phyloP scores from a whole-genome alignment of 805 yeast species.

The Barnettozyma wickerhamii region DNA sequence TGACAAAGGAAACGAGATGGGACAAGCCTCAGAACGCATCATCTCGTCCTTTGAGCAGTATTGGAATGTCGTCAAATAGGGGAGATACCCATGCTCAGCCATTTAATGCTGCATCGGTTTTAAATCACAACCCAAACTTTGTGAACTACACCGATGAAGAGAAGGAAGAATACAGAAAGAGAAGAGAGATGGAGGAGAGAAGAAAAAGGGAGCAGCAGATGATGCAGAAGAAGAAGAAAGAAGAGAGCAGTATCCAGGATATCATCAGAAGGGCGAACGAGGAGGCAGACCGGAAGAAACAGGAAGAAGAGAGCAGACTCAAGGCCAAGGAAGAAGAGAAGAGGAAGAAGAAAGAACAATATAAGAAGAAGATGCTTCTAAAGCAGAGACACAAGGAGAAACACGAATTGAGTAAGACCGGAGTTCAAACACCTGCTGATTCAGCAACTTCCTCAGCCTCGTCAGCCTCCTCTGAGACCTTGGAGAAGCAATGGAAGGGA shows the following conservation, averaged over 20 bases:
- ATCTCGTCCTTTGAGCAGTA: too few relatives aligned
- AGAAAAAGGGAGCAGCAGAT: slow-evolving; percentile 21
- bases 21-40: slow-evolving; percentile 41
- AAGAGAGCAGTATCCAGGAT: slow-evolving; percentile 24
- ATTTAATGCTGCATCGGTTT: background rate
- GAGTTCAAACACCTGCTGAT: slow-evolving; percentile 15
- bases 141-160: slow-evolving; percentile 10
- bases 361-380: slow-evolving; percentile 25
- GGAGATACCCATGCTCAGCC: too few relatives aligned
- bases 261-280: slow-evolving; percentile 38
- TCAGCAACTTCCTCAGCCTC: too few relatives aligned
- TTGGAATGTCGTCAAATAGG: too few relatives aligned
- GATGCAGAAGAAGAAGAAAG: slow-evolving; percentile 22
- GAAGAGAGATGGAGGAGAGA: slow-evolving; percentile 28
- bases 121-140: background rate
- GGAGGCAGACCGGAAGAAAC: slow-evolving; percentile 22
- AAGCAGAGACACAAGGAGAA: slow-evolving; percentile 18
- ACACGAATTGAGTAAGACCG: background rate
- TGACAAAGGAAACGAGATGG: slow-evolving; percentile 50
- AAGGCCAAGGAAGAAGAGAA: slow-evolving; percentile 8
- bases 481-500: slow-evolving; percentile 33
- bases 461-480: slow-evolving; percentile 11
- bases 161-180: slow-evolving; percentile 28
- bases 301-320: slow-evolving; percentile 24
- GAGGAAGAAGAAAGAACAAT: slow-evolving; percentile 31